Evolutionary conservation across 164 flowering plant species (phyloP).

Genomic region (Macadamia tetraphylla): DNA sequence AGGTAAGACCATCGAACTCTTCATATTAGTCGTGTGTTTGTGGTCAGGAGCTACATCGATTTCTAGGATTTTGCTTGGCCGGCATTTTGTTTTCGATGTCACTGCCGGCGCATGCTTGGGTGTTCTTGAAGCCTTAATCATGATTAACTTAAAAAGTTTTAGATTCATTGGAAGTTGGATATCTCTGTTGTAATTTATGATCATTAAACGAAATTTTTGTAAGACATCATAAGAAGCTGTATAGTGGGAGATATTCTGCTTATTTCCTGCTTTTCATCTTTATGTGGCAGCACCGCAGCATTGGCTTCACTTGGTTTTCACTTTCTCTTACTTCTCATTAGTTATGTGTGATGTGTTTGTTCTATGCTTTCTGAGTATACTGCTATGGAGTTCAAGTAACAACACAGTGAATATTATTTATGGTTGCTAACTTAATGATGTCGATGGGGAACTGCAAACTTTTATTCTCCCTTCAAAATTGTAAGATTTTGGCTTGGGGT

Average conservation of each 20-base stretch:
- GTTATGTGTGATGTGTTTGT: too few relatives aligned
- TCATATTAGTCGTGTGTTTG: slow-evolving; percentile 19
- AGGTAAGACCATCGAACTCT: slow-evolving; percentile 15
- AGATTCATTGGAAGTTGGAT: not conserved
- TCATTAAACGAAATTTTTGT: not conserved
- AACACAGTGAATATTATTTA: too few relatives aligned
- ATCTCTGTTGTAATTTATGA: not conserved
- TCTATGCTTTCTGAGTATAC: too few relatives aligned
- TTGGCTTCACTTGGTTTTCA: not conserved
- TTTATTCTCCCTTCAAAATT: too few relatives aligned
- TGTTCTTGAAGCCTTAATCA: slow-evolving; percentile 46
- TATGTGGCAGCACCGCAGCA: not conserved
- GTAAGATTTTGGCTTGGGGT: too few relatives aligned
- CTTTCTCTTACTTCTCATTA: too few relatives aligned
- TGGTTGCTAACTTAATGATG: too few relatives aligned
- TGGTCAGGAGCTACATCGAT: slow-evolving; percentile 61
- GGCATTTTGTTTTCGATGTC: slow-evolving; percentile 79
- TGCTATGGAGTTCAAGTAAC: too few relatives aligned
- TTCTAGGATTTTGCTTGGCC: slow-evolving; percentile 79
- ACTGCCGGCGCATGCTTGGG: slow-evolving; percentile 68
- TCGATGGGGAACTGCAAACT: too few relatives aligned
- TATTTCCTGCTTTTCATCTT: not conserved
- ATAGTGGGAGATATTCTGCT: not conserved
- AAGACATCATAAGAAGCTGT: not conserved
- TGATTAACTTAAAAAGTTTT: slow-evolving; percentile 27